Percentiles rank a stretch among this genome's conserved stretches.
These are phyloP conservation scores for Suhomyces pyralidae DNA, from an alignment of 805 yeast species.

Conservation along the genomic window DNA sequence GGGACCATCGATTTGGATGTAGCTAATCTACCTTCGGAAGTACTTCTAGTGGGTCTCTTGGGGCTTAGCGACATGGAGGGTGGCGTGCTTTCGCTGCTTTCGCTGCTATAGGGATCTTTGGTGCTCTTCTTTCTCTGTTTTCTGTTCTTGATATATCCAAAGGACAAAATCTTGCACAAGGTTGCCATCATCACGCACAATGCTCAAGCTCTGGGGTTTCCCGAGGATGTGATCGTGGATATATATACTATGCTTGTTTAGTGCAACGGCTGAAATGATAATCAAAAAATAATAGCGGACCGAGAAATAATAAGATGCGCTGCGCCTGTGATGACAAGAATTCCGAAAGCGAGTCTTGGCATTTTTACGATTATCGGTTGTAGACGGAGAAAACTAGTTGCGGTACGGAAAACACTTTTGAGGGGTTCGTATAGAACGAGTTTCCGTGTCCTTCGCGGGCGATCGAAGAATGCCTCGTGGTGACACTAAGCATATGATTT, in stretches of 20 bases:
- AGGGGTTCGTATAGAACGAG: too few relatives aligned
- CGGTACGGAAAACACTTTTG: background rate
- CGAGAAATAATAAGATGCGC: background rate
- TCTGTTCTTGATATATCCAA: constrained; percentile 5
- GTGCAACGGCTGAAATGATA: background rate
- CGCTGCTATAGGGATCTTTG: background rate
- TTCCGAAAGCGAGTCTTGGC: background rate
- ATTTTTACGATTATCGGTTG: background rate
- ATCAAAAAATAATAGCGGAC: too few relatives aligned
- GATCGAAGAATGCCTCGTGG: background rate
- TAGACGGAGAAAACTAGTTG: background rate
- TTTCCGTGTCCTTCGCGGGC: too few relatives aligned
- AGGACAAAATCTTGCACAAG: background rate
- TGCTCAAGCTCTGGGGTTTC: background rate
- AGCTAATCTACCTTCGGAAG: background rate
- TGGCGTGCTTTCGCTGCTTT: background rate
- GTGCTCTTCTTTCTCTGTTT: background rate
- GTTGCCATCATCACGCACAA: background rate
- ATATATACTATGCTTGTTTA: background rate
- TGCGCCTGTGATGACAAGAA: background rate
- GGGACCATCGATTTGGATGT: background rate
- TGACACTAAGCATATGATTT: background rate
- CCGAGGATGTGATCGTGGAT: background rate
- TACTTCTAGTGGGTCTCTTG: background rate
- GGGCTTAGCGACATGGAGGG: background rate